These are phyloP conservation scores for Ophiocytium majus DNA, from an alignment of 352 stramenopile genomes.

Conservation along the genomic window DNA sequence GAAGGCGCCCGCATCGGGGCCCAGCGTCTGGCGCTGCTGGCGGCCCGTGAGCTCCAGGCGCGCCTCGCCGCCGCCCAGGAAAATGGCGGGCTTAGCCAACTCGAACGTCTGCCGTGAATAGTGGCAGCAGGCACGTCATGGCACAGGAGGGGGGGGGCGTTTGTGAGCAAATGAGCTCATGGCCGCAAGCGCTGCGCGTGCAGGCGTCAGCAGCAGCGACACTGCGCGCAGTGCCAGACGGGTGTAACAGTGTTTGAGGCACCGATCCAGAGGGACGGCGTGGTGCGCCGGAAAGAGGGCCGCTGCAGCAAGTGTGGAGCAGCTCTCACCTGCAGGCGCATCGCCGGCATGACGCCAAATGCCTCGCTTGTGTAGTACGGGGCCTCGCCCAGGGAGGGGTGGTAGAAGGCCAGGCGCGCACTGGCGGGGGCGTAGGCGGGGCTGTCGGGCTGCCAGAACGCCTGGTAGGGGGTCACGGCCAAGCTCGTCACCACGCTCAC, in stretches of 20 bases:
- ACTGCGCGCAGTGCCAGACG: too few relatives aligned
- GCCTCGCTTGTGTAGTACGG: slow-evolving; percentile 34
- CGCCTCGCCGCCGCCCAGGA: slow-evolving; percentile 24
- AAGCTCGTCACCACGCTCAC: slow-evolving; percentile 28
- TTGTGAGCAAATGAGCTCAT: too few relatives aligned
- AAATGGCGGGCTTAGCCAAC: slow-evolving; percentile 24
- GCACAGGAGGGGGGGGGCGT: too few relatives aligned
- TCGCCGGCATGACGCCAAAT: slow-evolving; percentile 21
- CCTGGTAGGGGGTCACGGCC: slow-evolving; percentile 35
- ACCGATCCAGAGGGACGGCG: too few relatives aligned
- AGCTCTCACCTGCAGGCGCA: slow-evolving; percentile 17
- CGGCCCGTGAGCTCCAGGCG: slow-evolving; percentile 32
- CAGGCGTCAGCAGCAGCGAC: too few relatives aligned
- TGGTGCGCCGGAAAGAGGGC: too few relatives aligned
- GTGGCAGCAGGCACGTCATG: too few relatives aligned
- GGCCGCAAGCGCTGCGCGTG: too few relatives aligned
- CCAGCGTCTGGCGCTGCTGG: slow-evolving; percentile 40
- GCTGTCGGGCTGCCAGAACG: slow-evolving; percentile 41
- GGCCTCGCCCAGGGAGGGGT: slow-evolving; percentile 26
- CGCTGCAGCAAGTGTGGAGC: too few relatives aligned
- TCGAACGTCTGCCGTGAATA: slow-evolving; percentile 29
- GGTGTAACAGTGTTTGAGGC: too few relatives aligned
- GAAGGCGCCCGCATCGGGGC: not conserved
- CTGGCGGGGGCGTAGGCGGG: slow-evolving; percentile 33
- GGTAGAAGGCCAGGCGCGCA: slow-evolving; percentile 27